These are phyloP conservation scores for Pascua guehoae DNA, from an alignment of 1,284 basidiomycete genomes.

Conservation along the genomic window DNA sequence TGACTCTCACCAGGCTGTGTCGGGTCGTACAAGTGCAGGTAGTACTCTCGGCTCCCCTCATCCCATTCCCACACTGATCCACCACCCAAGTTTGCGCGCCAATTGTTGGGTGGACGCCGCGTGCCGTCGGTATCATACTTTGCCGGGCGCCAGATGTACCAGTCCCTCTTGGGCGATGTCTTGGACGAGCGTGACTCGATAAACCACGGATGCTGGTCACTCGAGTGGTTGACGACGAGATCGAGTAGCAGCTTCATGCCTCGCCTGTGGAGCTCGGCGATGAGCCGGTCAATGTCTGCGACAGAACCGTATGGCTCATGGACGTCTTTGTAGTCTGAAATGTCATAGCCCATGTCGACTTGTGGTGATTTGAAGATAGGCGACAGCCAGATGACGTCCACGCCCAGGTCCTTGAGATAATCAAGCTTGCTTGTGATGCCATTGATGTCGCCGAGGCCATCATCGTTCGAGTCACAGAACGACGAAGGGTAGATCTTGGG, in stretches of 20 bases:
- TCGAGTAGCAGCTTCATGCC: slow-evolving; percentile 52
- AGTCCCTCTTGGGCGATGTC: slow-evolving; percentile 50
- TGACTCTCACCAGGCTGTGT: slow-evolving; percentile 1
- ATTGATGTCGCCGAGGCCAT: slow-evolving; percentile 50
- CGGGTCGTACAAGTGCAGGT: slow-evolving; percentile 49
- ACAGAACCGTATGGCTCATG: slow-evolving; percentile 50
- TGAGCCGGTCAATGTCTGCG: slow-evolving; percentile 49
- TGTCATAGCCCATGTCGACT: slow-evolving; percentile 44
- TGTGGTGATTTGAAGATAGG: slow-evolving; percentile 41
- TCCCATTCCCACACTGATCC: slow-evolving; percentile 52
- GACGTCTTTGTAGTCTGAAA: slow-evolving; percentile 49
- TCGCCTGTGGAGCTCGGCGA: slow-evolving; percentile 40
- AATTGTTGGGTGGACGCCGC: slow-evolving; percentile 51
- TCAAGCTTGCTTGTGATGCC: slow-evolving; percentile 51
- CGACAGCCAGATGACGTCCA: slow-evolving; percentile 51
- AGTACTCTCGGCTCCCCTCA: slow-evolving; percentile 51
- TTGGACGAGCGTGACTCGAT: slow-evolving; percentile 45
- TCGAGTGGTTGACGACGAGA: slow-evolving; percentile 53
- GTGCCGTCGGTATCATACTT: slow-evolving; percentile 37
- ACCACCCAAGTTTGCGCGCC: slow-evolving; percentile 49
- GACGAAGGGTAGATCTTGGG: slow-evolving; percentile 7
- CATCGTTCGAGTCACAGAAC: slow-evolving; percentile 25
- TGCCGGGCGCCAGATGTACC: slow-evolving; percentile 50
- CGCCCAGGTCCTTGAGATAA: slow-evolving; percentile 52
- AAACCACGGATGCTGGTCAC: slow-evolving; percentile 52